Conservation (phyloP, 2,329 filamentous ascomycete species). For the Cucurbitaria berberidis region DNA sequence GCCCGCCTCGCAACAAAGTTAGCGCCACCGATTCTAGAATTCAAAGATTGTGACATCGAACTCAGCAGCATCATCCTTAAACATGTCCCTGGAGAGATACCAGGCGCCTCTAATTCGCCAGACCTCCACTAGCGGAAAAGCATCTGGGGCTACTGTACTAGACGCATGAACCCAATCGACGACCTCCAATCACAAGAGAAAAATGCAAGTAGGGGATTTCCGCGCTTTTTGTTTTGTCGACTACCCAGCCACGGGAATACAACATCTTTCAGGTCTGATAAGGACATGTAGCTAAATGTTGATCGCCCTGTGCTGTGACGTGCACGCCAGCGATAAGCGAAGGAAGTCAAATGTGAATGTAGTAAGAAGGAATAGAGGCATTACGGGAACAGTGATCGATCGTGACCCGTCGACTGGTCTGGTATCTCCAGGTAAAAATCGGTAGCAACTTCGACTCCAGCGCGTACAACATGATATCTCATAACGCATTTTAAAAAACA, state of each 20-base stretch:
- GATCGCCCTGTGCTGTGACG: neutral
- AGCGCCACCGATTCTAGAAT: neutral
- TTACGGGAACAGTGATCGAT: slow-evolving; percentile 6
- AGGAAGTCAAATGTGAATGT: neutral
- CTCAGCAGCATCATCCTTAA: neutral
- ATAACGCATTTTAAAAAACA: neutral
- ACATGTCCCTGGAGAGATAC: neutral
- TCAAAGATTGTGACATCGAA: neutral
- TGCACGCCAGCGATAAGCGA: neutral
- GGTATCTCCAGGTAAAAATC: slow-evolving; percentile 8
- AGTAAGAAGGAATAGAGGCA: neutral
- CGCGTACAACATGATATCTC: neutral
- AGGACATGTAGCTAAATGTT: neutral
- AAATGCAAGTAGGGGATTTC: neutral
- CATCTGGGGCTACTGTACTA: neutral
- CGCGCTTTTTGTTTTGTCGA: neutral
- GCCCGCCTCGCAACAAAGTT: neutral
- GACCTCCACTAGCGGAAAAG: neutral
- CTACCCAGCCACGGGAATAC: neutral
- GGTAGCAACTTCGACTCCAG: neutral
- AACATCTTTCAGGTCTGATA: neutral
- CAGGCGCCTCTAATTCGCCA: too few species aligned
- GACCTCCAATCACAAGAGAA: neutral
- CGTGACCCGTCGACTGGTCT: slow-evolving; percentile 10
- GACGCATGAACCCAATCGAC: neutral